Conservation (phyloP, 352 stramenopile genomes). For the Phytopythium vexans region DNA sequence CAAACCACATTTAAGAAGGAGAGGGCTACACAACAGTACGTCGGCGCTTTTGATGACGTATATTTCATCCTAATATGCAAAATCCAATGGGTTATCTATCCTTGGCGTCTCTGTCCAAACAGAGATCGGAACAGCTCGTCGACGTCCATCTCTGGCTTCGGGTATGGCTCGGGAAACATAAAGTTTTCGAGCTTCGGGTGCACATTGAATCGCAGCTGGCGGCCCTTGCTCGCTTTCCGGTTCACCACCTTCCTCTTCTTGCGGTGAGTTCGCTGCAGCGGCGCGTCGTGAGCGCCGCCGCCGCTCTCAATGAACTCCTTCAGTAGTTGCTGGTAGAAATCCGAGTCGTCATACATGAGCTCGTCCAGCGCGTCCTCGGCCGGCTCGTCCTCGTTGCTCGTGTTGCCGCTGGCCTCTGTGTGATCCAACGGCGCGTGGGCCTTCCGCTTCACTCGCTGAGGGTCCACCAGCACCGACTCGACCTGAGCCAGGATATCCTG, state of each 20-base stretch:
- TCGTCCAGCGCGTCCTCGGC: constrained; percentile 64
- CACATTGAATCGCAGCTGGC: constrained; percentile 78
- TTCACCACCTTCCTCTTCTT: constrained; percentile 90
- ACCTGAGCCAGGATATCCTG: constrained; percentile 84
- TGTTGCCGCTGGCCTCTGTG: constrained; percentile 21
- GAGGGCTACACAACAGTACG: too few relatives aligned
- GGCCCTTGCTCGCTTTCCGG: constrained; percentile 85
- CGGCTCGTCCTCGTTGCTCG: constrained; percentile 28
- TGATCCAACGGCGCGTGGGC: constrained; percentile 62
- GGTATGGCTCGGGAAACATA: constrained; percentile 86
- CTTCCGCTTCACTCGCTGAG: constrained; percentile 81
- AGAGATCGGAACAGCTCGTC: constrained; percentile 85
- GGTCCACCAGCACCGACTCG: constrained; percentile 78
- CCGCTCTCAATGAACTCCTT: constrained; percentile 88
- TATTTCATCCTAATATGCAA: background rate
- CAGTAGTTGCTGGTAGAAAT: constrained; percentile 87
- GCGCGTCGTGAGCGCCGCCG: constrained; percentile 41
- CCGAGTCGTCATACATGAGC: constrained; percentile 84
- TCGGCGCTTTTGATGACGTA: background rate
- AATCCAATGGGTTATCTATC: constrained; percentile 12
- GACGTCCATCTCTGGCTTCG: constrained; percentile 72
- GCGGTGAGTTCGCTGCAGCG: constrained; percentile 55
- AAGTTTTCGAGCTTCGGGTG: constrained; percentile 89
- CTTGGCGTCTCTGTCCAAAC: constrained; percentile 63
- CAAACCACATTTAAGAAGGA: too few relatives aligned